Evolutionary conservation across 2,329 filamentous ascomycete genomes (phyloP).

Genomic region (Talaromyces sp.): DNA sequence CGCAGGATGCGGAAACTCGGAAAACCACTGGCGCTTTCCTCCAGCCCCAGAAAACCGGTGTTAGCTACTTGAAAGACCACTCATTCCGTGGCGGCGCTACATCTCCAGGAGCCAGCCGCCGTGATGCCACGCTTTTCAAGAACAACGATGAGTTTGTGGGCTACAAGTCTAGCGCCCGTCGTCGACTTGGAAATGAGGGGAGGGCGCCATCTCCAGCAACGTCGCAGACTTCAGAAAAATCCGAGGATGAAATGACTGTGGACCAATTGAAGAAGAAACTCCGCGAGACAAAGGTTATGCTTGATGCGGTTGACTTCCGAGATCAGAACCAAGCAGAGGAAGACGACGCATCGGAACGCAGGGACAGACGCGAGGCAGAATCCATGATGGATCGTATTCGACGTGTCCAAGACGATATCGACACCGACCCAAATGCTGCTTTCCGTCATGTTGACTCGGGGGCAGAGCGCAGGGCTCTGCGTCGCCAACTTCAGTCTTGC

Average conservation of each 20-base stretch:
- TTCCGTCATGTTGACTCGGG: slow-evolving; percentile 72
- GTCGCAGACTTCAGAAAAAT: slow-evolving; percentile 56
- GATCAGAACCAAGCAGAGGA: slow-evolving; percentile 88
- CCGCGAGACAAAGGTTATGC: slow-evolving; percentile 84
- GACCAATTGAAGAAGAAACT: slow-evolving; percentile 92
- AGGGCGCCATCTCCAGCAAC: slow-evolving; percentile 76
- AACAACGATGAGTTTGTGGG: slow-evolving; percentile 92
- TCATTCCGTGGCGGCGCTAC: slow-evolving; percentile 71
- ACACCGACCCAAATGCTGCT: slow-evolving; percentile 75
- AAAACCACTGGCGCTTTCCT: slow-evolving; percentile 87
- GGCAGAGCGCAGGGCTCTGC: slow-evolving; percentile 78
- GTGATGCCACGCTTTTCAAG: slow-evolving; percentile 94
- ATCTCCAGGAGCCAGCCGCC: slow-evolving; percentile 60
- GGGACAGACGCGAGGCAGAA: slow-evolving; percentile 87
- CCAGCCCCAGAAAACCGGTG: slow-evolving; percentile 92
- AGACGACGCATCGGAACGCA: slow-evolving; percentile 84
- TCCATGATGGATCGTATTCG: slow-evolving; percentile 90
- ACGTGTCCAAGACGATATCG: slow-evolving; percentile 89
- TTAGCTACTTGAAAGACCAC: slow-evolving; percentile 94
- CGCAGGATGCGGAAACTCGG: slow-evolving; percentile 81
- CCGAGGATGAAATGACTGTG: slow-evolving; percentile 75
- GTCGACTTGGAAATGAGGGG: slow-evolving; percentile 66
- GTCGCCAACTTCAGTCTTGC: slow-evolving; percentile 81
- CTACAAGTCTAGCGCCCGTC: slow-evolving; percentile 89
- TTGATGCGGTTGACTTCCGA: slow-evolving; percentile 94